These are phyloP conservation scores for Zea luxurians DNA, from an alignment of 176 grass and related monocot genomes.

Conservation along the genomic window DNA sequence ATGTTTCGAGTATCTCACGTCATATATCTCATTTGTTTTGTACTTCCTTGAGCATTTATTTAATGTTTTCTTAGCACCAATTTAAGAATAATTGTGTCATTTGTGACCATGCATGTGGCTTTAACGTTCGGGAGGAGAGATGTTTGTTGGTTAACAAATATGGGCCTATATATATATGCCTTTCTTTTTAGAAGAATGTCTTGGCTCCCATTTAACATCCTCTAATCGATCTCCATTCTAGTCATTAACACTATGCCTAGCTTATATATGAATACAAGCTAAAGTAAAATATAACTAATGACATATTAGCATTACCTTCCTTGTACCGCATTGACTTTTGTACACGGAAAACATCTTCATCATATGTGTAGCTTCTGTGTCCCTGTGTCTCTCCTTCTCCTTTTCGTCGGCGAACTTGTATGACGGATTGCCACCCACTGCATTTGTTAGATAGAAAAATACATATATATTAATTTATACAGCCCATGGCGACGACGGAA, in stretches of 20 bases:
- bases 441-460: slow-evolving; percentile 16
- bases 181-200: too few species aligned
- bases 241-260: not conserved
- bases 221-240: not conserved
- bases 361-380: slow-evolving; percentile 43
- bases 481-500: not conserved
- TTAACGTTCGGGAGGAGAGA: not conserved
- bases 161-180: too few species aligned
- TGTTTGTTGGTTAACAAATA: not conserved
- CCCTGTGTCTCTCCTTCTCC: slow-evolving; percentile 48
- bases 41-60: too few species aligned
- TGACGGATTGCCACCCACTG: slow-evolving; percentile 44
- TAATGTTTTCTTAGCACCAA: too few species aligned
- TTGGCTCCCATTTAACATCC: not conserved
- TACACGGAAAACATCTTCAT: slow-evolving; percentile 39
- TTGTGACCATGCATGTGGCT: too few species aligned
- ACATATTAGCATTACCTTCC: slow-evolving; percentile 37
- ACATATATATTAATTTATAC: not conserved
- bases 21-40: too few species aligned
- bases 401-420: slow-evolving; percentile 55
- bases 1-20: too few species aligned
- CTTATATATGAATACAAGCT: not conserved
- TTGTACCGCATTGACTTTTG: slow-evolving; percentile 40
- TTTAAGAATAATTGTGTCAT: too few species aligned
- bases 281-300: not conserved